Base-by-base conservation (phyloP, 306 rosid genomes). In the Cicer arietinum region DNA sequence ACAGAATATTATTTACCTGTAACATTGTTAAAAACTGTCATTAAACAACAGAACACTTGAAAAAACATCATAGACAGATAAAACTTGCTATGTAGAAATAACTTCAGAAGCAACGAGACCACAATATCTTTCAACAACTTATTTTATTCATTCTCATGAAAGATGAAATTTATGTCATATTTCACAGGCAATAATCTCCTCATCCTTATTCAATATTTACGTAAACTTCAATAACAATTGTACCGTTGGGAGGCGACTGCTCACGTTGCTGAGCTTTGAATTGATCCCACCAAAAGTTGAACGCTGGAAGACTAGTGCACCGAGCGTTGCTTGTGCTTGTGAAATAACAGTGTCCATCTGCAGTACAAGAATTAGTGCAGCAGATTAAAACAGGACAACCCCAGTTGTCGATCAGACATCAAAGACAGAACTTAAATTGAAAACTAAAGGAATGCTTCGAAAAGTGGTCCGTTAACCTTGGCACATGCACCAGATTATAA, bases 181-280 rank as follows among this genome's bases (percentile, higher is more conserved):
- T 67, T 54, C 74, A 14, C 5, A 41, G 17, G 52, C 67, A 71
- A 41, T n/a, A 54, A 61, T 43, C 52, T 43, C 52, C 2, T 18
- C 67, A 40, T 39, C 41, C 13, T 40, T 41, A 64, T 69, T 75
- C 75, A 46, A 51, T 53, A 37, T 46, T 43, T 67, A 67, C 17
- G 12, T 67, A 22, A 62, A 65, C 7, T 48, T 58, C 16, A 44
- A 51, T 51, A 64, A 69, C 72, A 56, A 66, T 68, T 81, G 65
- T 92, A 95, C 98, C 84, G 93, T 85, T 13, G 99, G 99, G 48
- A 95, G 96, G 67, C 99, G 99, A 80, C 98, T 88, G 88, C 93
- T 82, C 74, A 95, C 85, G n/a, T 95, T 95, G 81, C 97, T 84
- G 77, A 95, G 96, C 96, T 95, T 95, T 43, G 84, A 95, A 79